Conservation (phyloP, 495 filamentous ascomycete species). For the Melanomma pulvis-pyrius region DNA sequence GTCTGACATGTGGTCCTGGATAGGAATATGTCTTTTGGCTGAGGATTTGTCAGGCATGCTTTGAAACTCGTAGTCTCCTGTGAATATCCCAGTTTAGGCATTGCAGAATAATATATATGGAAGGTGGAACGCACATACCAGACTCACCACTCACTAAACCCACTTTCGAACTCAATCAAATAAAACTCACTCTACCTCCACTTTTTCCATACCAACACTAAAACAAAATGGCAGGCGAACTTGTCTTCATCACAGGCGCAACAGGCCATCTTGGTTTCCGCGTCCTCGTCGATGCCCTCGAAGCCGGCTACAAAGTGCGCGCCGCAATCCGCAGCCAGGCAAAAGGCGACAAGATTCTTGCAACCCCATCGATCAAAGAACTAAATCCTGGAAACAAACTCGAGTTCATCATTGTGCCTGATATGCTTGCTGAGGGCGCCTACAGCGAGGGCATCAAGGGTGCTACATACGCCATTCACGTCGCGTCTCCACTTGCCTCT, state of each 20-base stretch:
- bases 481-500: slow-evolving; percentile 51
- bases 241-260: slow-evolving; percentile 45
- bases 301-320: slow-evolving; percentile 46
- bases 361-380: slow-evolving; percentile 28
- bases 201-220: neutral
- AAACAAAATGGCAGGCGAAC: slow-evolving; percentile 21
- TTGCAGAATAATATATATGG: too few species aligned
- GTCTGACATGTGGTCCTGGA: too few species aligned
- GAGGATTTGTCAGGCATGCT: too few species aligned
- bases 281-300: slow-evolving; percentile 38
- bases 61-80: too few species aligned
- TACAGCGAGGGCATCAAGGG: slow-evolving; percentile 53
- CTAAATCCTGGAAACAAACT: slow-evolving; percentile 41
- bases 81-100: too few species aligned
- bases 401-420: slow-evolving; percentile 51
- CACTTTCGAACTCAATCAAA: too few species aligned
- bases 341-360: slow-evolving; percentile 30
- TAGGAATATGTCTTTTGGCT: too few species aligned
- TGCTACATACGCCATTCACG: slow-evolving; percentile 55
- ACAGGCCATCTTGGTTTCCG: slow-evolving; percentile 47
- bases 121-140: too few species aligned
- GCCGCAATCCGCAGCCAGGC: slow-evolving; percentile 51
- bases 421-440: slow-evolving; percentile 50
- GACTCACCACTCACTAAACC: too few species aligned
- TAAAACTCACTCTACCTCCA: too few species aligned